Conservation (phyloP, 495 filamentous ascomycete genomes). For the Annulohypoxylon stygium region DNA sequence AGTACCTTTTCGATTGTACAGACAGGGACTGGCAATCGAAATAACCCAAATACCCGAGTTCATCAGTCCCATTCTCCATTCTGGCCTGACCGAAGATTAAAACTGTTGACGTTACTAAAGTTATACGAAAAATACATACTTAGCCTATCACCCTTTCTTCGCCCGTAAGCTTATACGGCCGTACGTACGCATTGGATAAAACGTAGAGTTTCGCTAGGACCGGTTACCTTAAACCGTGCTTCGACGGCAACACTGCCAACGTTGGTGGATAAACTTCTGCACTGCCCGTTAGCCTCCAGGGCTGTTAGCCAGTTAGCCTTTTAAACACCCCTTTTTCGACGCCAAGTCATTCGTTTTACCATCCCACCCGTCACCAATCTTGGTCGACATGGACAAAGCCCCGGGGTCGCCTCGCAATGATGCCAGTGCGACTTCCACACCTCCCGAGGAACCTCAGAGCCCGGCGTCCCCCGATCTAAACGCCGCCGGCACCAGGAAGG, state of each 20-base stretch:
- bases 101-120: conserved; percentile 1
- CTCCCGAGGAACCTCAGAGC: conserved; percentile 45
- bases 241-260: conserved; percentile 11
- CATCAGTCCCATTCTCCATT: conserved; percentile 22
- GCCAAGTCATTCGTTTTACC: conserved; percentile 31
- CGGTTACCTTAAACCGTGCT: conserved; percentile 11
- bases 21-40: conserved; percentile 32
- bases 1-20: conserved; percentile 32
- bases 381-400: conserved; percentile 41
- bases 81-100: conserved; percentile 31
- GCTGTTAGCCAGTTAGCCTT: neutral
- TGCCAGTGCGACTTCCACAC: conserved; percentile 43
- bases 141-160: conserved; percentile 24
- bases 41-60: conserved; percentile 16
- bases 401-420: conserved; percentile 39
- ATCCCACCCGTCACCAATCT: conserved; percentile 22
- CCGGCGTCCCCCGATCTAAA: conserved; percentile 34
- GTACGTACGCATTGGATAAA: conserved; percentile 28
- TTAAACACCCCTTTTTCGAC: conserved; percentile 18
- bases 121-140: conserved; percentile 18
- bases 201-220: conserved; percentile 45
- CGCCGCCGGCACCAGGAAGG: conserved; percentile 40
- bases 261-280: conserved; percentile 16
- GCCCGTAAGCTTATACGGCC: conserved; percentile 4
- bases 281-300: neutral